phyloP scores from a whole-genome alignment of 176 grass and related monocot species.

The Poa annua region DNA sequence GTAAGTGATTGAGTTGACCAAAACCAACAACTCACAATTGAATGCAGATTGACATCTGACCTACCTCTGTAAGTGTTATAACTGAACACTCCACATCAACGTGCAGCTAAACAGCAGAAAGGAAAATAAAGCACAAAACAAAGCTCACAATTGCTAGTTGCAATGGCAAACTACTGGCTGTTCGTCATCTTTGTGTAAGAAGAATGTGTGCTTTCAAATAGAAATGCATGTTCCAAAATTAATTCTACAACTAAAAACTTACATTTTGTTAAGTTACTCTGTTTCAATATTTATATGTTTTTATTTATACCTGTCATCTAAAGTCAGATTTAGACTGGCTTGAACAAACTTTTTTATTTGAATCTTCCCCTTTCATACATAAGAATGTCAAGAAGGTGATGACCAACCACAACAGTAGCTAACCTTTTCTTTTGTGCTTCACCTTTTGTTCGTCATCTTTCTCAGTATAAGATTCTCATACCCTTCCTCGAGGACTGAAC shows the following conservation, averaged over 20 bases:
- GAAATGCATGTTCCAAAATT: background rate
- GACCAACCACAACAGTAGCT: constrained; percentile 35
- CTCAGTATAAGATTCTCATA: constrained; percentile 28
- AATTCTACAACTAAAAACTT: background rate
- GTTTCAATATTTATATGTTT: background rate
- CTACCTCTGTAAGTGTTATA: constrained; percentile 22
- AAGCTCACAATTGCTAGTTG: constrained; percentile 3
- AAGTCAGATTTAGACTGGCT: constrained; percentile 23
- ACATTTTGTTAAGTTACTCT: constrained; percentile 1
- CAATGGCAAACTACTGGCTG: background rate
- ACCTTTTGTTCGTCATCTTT: no score
- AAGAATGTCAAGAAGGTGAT: constrained; percentile 40
- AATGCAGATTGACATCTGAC: constrained; percentile 35
- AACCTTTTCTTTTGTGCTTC: background rate
- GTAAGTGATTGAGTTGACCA: background rate
- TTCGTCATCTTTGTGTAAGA: constrained; percentile 3
- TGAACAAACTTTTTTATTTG: background rate
- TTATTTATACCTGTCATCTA: background rate
- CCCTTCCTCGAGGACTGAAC: constrained; percentile 7
- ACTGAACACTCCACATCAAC: background rate
- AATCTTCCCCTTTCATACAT: constrained; percentile 19
- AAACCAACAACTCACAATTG: background rate
- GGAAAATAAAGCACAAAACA: background rate
- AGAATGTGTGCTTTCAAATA: background rate
- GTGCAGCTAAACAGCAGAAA: constrained; percentile 9